phyloP scores from a whole-genome alignment of 306 rosid species.

The Vigna angularis region DNA sequence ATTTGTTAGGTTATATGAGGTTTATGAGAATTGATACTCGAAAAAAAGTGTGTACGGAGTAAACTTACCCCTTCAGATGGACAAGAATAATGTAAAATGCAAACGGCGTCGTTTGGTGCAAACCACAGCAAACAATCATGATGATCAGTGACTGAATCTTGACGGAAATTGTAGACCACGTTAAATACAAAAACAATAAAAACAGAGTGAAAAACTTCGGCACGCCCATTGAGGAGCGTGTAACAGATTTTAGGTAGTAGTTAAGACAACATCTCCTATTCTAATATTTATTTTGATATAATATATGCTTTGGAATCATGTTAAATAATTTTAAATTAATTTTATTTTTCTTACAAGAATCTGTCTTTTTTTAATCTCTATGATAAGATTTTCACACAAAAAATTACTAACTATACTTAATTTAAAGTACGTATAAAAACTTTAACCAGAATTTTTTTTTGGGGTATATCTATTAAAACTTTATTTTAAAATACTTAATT shows the following conservation, averaged over 20 bases:
- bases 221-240: slow-evolving; percentile 19
- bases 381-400: too few relatives aligned
- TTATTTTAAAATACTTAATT: too few relatives aligned
- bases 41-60: not conserved
- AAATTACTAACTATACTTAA: too few relatives aligned
- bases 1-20: not conserved
- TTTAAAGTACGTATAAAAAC: too few relatives aligned
- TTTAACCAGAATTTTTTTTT: too few relatives aligned
- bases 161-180: slow-evolving; percentile 43
- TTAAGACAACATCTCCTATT: too few relatives aligned
- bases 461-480: too few relatives aligned
- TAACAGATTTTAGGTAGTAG: not conserved
- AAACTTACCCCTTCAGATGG: too few relatives aligned
- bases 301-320: not conserved
- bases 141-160: slow-evolving; percentile 11
- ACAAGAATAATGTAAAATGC: not conserved
- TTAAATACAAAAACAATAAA: not conserved
- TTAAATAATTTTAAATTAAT: too few relatives aligned
- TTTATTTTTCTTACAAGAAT: too few relatives aligned
- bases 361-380: too few relatives aligned
- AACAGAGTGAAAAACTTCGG: not conserved
- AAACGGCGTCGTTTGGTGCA: slow-evolving; percentile 52
- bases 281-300: too few relatives aligned
- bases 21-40: not conserved
- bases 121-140: not conserved